Base-by-base conservation (phyloP, 75 land plant genomes). In the Sequoia sempervirens region DNA sequence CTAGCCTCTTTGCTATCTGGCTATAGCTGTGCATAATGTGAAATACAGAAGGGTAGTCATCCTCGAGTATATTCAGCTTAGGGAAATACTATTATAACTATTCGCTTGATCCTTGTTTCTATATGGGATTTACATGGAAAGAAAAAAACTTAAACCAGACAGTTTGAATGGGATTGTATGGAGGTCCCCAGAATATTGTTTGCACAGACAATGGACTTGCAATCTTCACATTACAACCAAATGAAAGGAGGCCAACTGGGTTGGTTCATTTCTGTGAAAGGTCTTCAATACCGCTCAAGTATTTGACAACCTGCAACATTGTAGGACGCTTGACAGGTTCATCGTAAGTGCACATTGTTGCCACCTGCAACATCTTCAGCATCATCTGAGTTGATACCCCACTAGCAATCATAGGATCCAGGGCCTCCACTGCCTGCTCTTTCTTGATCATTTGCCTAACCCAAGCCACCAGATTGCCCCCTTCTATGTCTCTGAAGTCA, bases 221-320 rank as follows among this genome's bases (percentile, higher is more conserved):
- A 70, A 11, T 32, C 36, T 70, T 10, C 34, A 70, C 36, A 70
- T 1, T 30, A 2, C 14, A 12, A 70, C 36, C 36, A 70, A 7
- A 32, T 32, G 7, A 11, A 30, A 70, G 15, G 15, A 70, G 8
- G 7, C 4, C 18, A 66, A 26, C 70, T 26, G 68, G 68, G 68
- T 64, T 28, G 32, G 36, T 70, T 70, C 73, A 70, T 70, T 70
- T 70, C 37, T 70, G 73, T 32, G 36, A 32, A 70, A 1, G 73
- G 36, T 46, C 79, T 75, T 87, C 85, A 12, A 88, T 74, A 32
- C 83, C 85, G 58, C 81, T 88, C 72, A 90, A 87, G 41, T 12
- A 73, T 69, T 88, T 90, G 54, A 88, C 91, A 26, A 90, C 90
- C 32, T 90, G 87, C 46, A 85, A 84, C 91, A 90, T 90, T 76